Evolutionary conservation across 352 stramenopile genomes (phyloP), one percentile per base, ranked within the genome.

Genomic region (Globisporangium spinosum): DNA sequence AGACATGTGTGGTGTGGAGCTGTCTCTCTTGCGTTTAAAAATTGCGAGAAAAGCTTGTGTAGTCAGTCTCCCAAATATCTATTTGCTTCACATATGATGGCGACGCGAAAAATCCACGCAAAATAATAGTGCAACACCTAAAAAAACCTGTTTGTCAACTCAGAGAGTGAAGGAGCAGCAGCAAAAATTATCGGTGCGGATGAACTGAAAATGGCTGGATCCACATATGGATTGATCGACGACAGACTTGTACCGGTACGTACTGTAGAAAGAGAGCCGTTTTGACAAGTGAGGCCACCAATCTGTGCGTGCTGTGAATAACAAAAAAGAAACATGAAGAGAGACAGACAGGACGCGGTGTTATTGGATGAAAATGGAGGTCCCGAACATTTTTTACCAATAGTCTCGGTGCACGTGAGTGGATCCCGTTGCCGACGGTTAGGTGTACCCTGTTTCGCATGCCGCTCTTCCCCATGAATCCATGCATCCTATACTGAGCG

Each of bases 351-450:
- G 58, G 4, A 4, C 4, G 25, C 2, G 23, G 2, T 35, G 4
- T 17, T 22, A 64, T 64, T 64, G 59, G 59, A 27, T 64, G n/a
- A 64, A 64, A 64, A 56, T n/a, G 22, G n/a, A n/a, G n/a, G n/a
- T n/a, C n/a, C n/a, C n/a, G n/a, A n/a, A n/a, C n/a, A n/a, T 64
- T 64, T 64, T 64, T 9, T 1, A 15, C 59, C 22, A 64, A 64
- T 64, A 27, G 6, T 0, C 23, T 7, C 2, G 15, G 23, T 17
- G 40, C 32, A 34, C 59, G 40, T 13, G 59, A 56, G 40, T 17
- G 17, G 29, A 43, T 64, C 58, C 23, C 23, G n/a, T 12, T 10
- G 43, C 8, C 38, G 4, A 4, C 2, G 35, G 47, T 17, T 55
- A 55, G 47, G 47, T 40, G 25, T 47, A 47, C 38, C 38, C 38